A percentile compares a stretch with the other conserved stretches of the same genome.
These are phyloP conservation scores for Candida tropicalis DNA, from an alignment of 1,139 yeast species.

Conservation along the genomic window DNA sequence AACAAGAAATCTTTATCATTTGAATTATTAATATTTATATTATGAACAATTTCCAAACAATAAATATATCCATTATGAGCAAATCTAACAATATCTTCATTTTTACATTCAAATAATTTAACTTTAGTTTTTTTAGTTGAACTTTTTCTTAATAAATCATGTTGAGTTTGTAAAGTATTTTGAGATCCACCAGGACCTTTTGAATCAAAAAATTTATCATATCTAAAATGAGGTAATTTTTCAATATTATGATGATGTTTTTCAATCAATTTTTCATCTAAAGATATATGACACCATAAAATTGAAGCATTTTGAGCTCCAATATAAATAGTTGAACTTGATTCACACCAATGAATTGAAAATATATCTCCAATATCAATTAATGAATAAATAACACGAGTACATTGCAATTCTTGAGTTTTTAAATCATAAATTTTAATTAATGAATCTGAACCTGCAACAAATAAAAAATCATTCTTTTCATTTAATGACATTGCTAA, in stretches of 20 bases:
- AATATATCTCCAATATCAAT: constrained; percentile 94
- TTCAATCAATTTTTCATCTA: constrained; percentile 12
- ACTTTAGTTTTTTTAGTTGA: constrained; percentile 16
- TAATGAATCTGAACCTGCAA: constrained; percentile 90
- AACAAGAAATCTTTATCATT: constrained; percentile 21
- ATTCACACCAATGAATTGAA: constrained; percentile 71
- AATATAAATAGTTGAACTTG: constrained; percentile 63
- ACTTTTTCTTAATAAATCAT: constrained; percentile 25
- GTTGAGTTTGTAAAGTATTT: constrained; percentile 36
- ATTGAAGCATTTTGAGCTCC: constrained; percentile 94
- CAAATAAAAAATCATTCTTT: constrained; percentile 66
- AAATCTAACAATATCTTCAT: constrained; percentile 66
- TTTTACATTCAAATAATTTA: constrained; percentile 65
- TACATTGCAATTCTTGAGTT: constrained; percentile 32
- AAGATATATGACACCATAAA: constrained; percentile 59
- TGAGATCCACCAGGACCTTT: constrained; percentile 76
- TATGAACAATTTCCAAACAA: constrained; percentile 52
- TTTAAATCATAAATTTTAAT: constrained; percentile 80
- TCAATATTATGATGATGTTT: constrained; percentile 20
- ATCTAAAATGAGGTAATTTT: constrained; percentile 77
- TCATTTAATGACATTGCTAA: constrained; percentile 62
- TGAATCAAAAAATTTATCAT: constrained; percentile 88
- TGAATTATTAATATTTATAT: constrained; percentile 18
- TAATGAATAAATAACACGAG: constrained; percentile 74
- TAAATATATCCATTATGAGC: constrained; percentile 94